Evolutionary conservation across 2,329 filamentous ascomycete species (phyloP).

Genomic region (Aspergillus arachidicola): DNA sequence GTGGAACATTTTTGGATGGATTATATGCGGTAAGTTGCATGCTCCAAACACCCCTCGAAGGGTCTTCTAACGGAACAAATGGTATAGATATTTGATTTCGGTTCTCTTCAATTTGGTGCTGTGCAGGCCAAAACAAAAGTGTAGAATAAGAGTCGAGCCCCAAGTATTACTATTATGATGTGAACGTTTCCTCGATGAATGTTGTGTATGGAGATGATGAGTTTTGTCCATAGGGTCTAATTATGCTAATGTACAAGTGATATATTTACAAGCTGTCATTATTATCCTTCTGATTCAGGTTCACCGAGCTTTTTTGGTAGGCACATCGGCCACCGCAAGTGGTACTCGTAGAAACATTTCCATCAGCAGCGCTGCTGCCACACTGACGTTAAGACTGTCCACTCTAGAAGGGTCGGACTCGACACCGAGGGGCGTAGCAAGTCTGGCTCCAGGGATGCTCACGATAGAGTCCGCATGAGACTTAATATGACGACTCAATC

Average conservation of each 20-base stretch:
- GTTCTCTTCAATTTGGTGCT: constrained; percentile 61
- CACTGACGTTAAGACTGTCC: constrained; percentile 92
- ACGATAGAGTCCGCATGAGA: constrained; percentile 65
- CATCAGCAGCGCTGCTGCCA: constrained; percentile 74
- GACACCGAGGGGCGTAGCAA: constrained; percentile 42
- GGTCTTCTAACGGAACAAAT: background rate
- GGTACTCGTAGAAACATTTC: constrained; percentile 42
- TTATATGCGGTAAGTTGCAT: constrained; percentile 60
- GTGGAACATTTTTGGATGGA: constrained; percentile 65
- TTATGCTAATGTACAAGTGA: constrained; percentile 9
- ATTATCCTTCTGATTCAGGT: background rate
- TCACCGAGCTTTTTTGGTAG: constrained; percentile 19
- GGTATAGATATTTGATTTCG: constrained; percentile 63
- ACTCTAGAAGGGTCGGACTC: constrained; percentile 56
- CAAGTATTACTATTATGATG: background rate
- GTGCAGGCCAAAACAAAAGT: constrained; percentile 46
- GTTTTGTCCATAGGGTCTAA: background rate
- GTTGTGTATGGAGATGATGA: background rate
- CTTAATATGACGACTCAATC: constrained; percentile 66
- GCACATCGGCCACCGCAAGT: constrained; percentile 27
- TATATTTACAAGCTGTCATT: constrained; percentile 4
- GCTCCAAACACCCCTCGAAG: constrained; percentile 8
- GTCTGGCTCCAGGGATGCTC: constrained; percentile 61
- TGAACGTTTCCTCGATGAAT: background rate
- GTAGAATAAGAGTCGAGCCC: background rate